Evolutionary conservation across 2,329 filamentous ascomycete genomes (phyloP).

Genomic region (Stagonosporopsis vannaccii): DNA sequence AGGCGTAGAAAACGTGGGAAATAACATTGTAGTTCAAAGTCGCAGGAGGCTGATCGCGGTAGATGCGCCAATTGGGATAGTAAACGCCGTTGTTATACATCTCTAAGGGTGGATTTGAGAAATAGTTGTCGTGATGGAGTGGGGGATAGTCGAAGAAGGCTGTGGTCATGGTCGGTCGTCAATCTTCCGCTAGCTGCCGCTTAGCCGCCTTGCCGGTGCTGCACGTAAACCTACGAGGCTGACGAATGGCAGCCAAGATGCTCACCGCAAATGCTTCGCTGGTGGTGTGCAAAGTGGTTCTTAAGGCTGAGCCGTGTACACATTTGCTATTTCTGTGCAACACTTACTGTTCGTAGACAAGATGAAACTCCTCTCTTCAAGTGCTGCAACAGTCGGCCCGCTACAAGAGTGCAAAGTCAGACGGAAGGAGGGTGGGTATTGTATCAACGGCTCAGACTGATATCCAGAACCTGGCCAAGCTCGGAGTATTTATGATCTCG

Average conservation of each 20-base stretch:
- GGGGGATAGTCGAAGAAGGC: slow-evolving; percentile 28
- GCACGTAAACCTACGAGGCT: slow-evolving; percentile 35
- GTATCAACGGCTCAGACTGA: not conserved
- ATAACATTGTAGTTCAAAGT: slow-evolving; percentile 78
- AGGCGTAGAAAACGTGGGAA: slow-evolving; percentile 84
- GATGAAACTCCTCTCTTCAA: not conserved
- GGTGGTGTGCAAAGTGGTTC: slow-evolving; percentile 1
- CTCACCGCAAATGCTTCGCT: slow-evolving; percentile 4
- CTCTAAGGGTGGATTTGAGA: slow-evolving; percentile 39
- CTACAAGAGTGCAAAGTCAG: not conserved
- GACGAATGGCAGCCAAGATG: slow-evolving; percentile 19
- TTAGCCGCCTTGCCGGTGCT: slow-evolving; percentile 41
- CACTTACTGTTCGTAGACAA: not conserved
- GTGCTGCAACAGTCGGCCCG: not conserved
- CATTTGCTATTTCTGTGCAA: not conserved
- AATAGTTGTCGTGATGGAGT: slow-evolving; percentile 34
- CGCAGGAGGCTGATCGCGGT: slow-evolving; percentile 75
- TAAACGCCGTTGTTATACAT: slow-evolving; percentile 75
- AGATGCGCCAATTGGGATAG: slow-evolving; percentile 81
- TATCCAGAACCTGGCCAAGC: not conserved
- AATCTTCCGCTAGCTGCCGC: slow-evolving; percentile 32
- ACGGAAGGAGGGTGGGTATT: not conserved
- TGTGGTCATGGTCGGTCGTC: slow-evolving; percentile 41
- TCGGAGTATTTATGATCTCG: not conserved
- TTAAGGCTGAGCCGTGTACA: not conserved